A percentile compares a stretch with the other conserved stretches of the same genome.
Conservation (phyloP, 805 yeast genomes). For the Starmerella vaccinii region DNA sequence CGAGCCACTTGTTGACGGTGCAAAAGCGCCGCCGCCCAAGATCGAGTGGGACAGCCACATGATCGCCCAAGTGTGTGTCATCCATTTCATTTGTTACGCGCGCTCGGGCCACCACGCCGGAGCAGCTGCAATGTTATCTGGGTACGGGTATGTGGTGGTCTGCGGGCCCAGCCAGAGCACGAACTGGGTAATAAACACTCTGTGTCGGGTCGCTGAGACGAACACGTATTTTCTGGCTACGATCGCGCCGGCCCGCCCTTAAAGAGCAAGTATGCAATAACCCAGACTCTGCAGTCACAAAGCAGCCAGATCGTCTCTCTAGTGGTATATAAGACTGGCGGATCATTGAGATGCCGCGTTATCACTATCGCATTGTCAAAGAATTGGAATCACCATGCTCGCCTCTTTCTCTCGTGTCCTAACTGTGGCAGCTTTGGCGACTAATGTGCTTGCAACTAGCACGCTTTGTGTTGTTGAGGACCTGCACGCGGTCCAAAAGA, state of each 20-base stretch:
- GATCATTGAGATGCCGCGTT: background rate
- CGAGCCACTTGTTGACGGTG: background rate
- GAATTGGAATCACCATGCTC: background rate
- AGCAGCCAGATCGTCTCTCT: background rate
- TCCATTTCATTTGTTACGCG: too few species aligned
- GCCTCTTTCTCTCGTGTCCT: background rate
- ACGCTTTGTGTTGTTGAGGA: slow-evolving; percentile 17
- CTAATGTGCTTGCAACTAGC: slow-evolving; percentile 7
- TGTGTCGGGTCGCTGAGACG: too few species aligned
- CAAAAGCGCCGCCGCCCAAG: background rate
- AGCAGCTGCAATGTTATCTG: too few species aligned
- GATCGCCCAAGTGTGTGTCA: background rate
- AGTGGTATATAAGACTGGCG: background rate
- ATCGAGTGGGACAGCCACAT: background rate
- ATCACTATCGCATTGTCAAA: background rate
- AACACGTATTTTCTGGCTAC: too few species aligned
- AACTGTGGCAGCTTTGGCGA: background rate
- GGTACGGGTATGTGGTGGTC: too few species aligned
- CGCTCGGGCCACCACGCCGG: too few species aligned
- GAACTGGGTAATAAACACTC: too few species aligned
- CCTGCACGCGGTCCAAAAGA: slow-evolving; percentile 5
- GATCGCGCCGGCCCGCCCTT: too few species aligned
- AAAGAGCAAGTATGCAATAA: too few species aligned
- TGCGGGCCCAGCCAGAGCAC: too few species aligned
- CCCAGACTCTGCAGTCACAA: background rate